Percentiles rank a stretch among this genome's conserved stretches.
phyloP scores from a whole-genome alignment of 2,329 filamentous ascomycete species.

The Karstenula rhodostoma region DNA sequence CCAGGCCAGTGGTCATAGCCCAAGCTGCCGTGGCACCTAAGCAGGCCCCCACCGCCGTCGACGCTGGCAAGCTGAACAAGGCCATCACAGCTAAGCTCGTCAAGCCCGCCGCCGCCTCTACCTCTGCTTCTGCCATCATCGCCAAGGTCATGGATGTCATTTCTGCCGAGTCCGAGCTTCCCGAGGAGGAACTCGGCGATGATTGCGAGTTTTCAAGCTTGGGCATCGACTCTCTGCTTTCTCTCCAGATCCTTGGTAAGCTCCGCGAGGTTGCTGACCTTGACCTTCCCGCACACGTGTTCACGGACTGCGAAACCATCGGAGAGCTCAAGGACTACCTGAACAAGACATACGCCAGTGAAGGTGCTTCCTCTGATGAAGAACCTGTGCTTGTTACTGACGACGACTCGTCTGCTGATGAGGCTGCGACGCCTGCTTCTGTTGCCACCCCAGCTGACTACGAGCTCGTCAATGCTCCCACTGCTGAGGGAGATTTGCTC shows the following conservation, averaged over 20 bases:
- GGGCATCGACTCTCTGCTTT: conserved; percentile 68
- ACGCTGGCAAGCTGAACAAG: conserved; percentile 38
- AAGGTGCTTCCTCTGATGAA: conserved; percentile 13
- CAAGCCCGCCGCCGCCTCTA: conserved; percentile 57
- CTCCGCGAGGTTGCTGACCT: conserved; percentile 68
- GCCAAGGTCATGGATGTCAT: conserved; percentile 70
- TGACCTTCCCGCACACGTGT: conserved; percentile 66
- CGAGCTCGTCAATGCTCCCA: background rate
- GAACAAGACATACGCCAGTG: conserved; percentile 54
- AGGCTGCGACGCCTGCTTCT: conserved; percentile 47
- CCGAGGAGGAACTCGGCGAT: conserved; percentile 65
- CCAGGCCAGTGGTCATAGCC: background rate
- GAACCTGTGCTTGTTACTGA: conserved; percentile 36
- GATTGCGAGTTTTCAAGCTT: conserved; percentile 68
- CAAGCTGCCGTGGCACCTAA: conserved; percentile 31
- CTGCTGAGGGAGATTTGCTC: background rate
- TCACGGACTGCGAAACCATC: conserved; percentile 67
- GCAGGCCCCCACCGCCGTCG: conserved; percentile 41
- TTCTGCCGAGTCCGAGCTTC: conserved; percentile 69
- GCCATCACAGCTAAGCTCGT: conserved; percentile 52
- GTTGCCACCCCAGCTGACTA: conserved; percentile 52
- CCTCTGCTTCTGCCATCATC: conserved; percentile 56
- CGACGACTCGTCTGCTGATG: conserved; percentile 53
- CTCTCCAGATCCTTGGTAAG: conserved; percentile 67
- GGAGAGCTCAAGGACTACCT: conserved; percentile 68